Evolutionary conservation across 345 rosid species (phyloP), one percentile per base, ranked within the genome.

Genomic region (Lenwebbia sp.): DNA sequence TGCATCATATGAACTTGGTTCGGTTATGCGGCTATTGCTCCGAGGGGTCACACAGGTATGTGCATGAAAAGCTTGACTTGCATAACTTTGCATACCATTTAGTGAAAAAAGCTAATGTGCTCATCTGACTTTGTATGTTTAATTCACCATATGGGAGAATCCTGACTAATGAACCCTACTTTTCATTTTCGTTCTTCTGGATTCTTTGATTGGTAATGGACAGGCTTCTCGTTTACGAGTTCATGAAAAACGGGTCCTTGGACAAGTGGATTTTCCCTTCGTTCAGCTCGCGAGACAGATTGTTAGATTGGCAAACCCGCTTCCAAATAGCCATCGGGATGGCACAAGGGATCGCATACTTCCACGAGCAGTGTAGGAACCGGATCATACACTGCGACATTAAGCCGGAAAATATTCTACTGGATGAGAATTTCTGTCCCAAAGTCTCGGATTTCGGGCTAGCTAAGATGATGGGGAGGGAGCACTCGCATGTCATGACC

Each of bases 1-100:
- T 94, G 91, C 99, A 96, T 91, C 99, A 96, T 87, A 87, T 94
- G 93, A 95, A 92, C 89, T 91, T 96, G 57, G 97, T 94, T 84
- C 97, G 91, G 41, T 90, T 95, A 30, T 91, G 94, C 4, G 98
- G 97, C 23, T 95, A 92, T 87, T 95, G 97, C 91, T 91, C 96
- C 2, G 96, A 95, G 81, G 93, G 93, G 54, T 89, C 95, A 22
- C 93, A 93, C 13, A 93, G 99, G 99, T 94, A 91, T 85, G 44
- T 10, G 44, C 25, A 65, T n/a, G 47, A 52, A 21, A 25, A 28
- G 40, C 62, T n/a, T 83, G 62, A 54, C 7, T 7, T 15, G 52
- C 25, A 49, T 41, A 22, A 82, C 28, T 81, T 30, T 12, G 84
- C 40, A 62, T 57, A 54, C 23, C 3, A 0, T 37, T 17, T 33